These are phyloP conservation scores for Gracilaria gracilis DNA, from an alignment of 23 red algal species.

Conservation along the genomic window DNA sequence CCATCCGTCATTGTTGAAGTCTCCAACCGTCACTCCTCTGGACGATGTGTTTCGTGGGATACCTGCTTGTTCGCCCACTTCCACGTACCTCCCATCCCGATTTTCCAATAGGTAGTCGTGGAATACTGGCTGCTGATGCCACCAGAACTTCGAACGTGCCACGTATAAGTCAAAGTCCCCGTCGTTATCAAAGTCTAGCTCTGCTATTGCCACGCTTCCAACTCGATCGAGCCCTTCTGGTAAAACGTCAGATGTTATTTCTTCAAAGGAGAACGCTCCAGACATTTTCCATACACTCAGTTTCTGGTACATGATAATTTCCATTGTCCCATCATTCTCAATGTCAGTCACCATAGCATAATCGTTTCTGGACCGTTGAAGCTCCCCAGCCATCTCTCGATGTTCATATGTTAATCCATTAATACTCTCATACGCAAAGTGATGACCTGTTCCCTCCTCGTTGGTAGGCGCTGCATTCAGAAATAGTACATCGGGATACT, in stretches of 20 bases:
- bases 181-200: conserved; percentile 73
- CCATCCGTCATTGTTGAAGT: conserved; percentile 81
- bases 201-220: conserved; percentile 27
- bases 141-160: neutral
- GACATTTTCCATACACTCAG: conserved; percentile 11
- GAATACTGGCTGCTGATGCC: neutral
- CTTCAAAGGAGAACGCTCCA: conserved; percentile 14
- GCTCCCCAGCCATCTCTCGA: neutral
- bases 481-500: conserved; percentile 12
- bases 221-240: neutral
- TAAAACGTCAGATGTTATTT: conserved; percentile 26
- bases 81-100: conserved; percentile 24
- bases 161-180: conserved; percentile 59
- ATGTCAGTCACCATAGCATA: conserved; percentile 38
- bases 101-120: conserved; percentile 48
- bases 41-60: conserved; percentile 17
- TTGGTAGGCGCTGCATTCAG: neutral
- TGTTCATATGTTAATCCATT: neutral
- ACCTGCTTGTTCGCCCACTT: conserved; percentile 2
- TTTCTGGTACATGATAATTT: conserved; percentile 23
- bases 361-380: neutral
- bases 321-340: conserved; percentile 47
- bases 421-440: conserved; percentile 38
- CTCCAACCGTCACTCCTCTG: conserved; percentile 60
- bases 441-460: neutral